These are phyloP conservation scores for Crithidia fasciculata DNA, from an alignment of 208 protist species.

Conservation along the genomic window DNA sequence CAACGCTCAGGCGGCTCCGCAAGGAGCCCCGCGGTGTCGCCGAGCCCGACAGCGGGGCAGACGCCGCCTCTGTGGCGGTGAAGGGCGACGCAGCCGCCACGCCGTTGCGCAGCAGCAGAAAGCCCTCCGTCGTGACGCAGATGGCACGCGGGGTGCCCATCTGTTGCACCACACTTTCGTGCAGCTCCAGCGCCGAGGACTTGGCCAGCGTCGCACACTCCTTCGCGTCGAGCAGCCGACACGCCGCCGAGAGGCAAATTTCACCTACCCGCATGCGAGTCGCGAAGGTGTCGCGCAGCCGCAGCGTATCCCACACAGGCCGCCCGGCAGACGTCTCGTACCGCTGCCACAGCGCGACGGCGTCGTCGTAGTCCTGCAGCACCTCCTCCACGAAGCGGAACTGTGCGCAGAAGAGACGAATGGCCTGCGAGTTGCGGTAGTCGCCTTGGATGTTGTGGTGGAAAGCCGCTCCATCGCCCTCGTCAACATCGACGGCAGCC, in stretches of 20 bases:
- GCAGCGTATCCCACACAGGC: constrained; percentile 26
- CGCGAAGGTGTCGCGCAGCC: constrained; percentile 24
- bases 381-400: constrained; percentile 73
- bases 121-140: constrained; percentile 44
- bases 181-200: constrained; percentile 16
- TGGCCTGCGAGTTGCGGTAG: constrained; percentile 16
- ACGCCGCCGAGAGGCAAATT: constrained; percentile 40
- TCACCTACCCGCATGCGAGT: constrained; percentile 25
- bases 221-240: constrained; percentile 44
- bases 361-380: constrained; percentile 66
- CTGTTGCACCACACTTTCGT: constrained; percentile 9
- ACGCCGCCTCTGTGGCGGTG: not conserved
- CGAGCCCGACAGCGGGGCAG: not conserved
- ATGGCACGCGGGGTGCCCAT: constrained; percentile 29
- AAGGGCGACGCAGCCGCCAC: constrained; percentile 2
- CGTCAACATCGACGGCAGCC: constrained; percentile 18
- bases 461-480: not conserved
- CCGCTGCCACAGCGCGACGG: constrained; percentile 29
- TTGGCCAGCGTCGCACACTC: constrained; percentile 30
- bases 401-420: constrained; percentile 37
- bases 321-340: not conserved
- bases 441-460: constrained; percentile 12
- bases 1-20: constrained; percentile 8
- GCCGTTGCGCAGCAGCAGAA: constrained; percentile 41
- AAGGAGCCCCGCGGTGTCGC: not conserved